Percentiles rank a stretch among this genome's conserved stretches.
Evolutionary conservation across 257 asterid species (phyloP).

Genomic region (Solanum tarijense): DNA sequence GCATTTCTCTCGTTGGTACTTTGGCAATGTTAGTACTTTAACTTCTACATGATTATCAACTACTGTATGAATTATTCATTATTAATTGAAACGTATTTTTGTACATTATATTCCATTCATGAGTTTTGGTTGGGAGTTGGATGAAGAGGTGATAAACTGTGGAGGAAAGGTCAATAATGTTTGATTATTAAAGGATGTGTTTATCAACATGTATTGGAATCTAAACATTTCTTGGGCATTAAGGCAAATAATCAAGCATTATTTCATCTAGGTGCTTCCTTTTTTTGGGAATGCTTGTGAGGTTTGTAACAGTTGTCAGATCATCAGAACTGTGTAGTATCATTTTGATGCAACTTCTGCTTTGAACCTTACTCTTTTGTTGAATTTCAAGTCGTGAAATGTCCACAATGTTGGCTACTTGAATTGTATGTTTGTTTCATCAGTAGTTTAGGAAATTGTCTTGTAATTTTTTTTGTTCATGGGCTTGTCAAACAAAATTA

Average conservation of each 20-base stretch:
- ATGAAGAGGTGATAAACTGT: neutral
- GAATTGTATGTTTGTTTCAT: no score
- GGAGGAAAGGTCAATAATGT: no score
- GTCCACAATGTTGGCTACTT: no score
- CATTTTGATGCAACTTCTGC: neutral
- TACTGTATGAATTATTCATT: no score
- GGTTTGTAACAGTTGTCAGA: neutral
- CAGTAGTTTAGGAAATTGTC: no score
- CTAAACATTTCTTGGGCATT: neutral
- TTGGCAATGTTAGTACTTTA: neutral
- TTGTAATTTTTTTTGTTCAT: neutral
- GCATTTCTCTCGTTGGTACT: neutral
- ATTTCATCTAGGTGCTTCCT: neutral
- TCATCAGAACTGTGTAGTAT: neutral
- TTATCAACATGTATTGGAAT: neutral
- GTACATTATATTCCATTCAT: neutral
- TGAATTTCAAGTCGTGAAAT: neutral
- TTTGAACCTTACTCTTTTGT: neutral
- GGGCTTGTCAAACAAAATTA: neutral
- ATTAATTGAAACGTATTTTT: neutral
- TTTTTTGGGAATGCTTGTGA: neutral
- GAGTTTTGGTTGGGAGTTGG: neutral
- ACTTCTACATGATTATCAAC: neutral
- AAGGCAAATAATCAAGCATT: neutral
- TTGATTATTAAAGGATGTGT: neutral